Evolutionary conservation across 2,329 filamentous ascomycete species (phyloP).

Genomic region (Achaetomium macrosporum): DNA sequence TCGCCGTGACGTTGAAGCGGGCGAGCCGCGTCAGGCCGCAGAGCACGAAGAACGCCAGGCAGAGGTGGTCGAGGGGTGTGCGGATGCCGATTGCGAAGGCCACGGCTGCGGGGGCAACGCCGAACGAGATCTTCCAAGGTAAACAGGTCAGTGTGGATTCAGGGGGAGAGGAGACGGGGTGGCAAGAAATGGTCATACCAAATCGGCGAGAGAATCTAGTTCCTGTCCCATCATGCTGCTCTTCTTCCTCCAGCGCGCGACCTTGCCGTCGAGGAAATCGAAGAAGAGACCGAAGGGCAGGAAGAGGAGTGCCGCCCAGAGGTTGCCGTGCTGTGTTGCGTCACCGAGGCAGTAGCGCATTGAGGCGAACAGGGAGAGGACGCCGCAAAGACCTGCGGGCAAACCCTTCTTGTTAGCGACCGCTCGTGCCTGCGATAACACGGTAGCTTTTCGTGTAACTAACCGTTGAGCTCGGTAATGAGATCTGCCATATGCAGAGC

Average conservation of each 20-base stretch:
- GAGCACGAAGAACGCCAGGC: slow-evolving; percentile 82
- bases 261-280: slow-evolving; percentile 95
- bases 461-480: slow-evolving; percentile 77
- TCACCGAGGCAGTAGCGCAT: slow-evolving; percentile 85
- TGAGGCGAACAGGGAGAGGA: slow-evolving; percentile 94
- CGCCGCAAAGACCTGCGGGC: slow-evolving; percentile 66
- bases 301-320: slow-evolving; percentile 79
- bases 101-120: slow-evolving; percentile 77
- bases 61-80: slow-evolving; percentile 74
- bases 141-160: background rate
- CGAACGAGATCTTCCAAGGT: slow-evolving; percentile 80
- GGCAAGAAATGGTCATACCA: slow-evolving; percentile 53
- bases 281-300: slow-evolving; percentile 94
- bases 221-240: slow-evolving; percentile 97
- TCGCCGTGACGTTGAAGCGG: slow-evolving; percentile 94
- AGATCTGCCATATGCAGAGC: slow-evolving; percentile 75
- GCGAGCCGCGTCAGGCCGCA: slow-evolving; percentile 90
- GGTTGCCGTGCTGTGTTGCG: slow-evolving; percentile 56
- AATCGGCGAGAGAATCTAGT: slow-evolving; percentile 87
- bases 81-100: slow-evolving; percentile 88
- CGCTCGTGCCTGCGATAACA: too few species aligned
- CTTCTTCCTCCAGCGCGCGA: slow-evolving; percentile 94
- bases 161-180: background rate
- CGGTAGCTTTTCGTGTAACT: background rate
- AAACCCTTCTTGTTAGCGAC: too few species aligned